Percentiles rank a stretch among this genome's conserved stretches.
Conservation (phyloP, 2,329 filamentous ascomycete species). For the Endoconidiophora laricicola region DNA sequence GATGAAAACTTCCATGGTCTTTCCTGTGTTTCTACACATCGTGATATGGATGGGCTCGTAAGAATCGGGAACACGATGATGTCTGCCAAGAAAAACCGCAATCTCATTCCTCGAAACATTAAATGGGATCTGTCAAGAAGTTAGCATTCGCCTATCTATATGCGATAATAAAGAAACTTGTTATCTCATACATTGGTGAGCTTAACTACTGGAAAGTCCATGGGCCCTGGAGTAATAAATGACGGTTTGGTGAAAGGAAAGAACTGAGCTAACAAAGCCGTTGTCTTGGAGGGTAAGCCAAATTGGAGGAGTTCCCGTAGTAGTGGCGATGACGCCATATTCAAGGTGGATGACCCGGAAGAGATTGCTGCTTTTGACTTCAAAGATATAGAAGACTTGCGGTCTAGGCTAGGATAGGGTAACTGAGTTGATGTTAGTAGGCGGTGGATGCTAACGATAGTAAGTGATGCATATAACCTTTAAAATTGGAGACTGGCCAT, state of each 20-base stretch:
- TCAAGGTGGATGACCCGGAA: neutral
- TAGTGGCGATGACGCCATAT: neutral
- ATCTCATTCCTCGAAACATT: constrained; percentile 35
- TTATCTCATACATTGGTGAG: constrained; percentile 30
- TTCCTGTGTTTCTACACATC: constrained; percentile 45
- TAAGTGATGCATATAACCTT: neutral
- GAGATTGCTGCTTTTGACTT: neutral
- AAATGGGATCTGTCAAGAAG: constrained; percentile 35
- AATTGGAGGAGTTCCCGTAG: constrained; percentile 1
- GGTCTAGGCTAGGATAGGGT: neutral
- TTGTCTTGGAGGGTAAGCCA: constrained; percentile 21
- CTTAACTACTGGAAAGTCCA: constrained; percentile 29
- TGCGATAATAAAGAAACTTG: too few relatives aligned
- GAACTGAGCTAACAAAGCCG: constrained; percentile 23
- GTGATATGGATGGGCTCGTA: constrained; percentile 45
- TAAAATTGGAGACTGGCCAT: neutral
- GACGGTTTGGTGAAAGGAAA: constrained; percentile 32
- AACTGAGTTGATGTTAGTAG: neutral
- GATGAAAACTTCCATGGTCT: constrained; percentile 45
- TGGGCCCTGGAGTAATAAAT: constrained; percentile 16
- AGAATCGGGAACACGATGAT: constrained; percentile 35
- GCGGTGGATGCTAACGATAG: neutral
- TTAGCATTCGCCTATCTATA: neutral
- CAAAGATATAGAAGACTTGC: neutral
- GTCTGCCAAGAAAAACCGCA: constrained; percentile 41